Base-by-base conservation (phyloP, 768 basidiomycete genomes). In the Rhodosporidiobolus sp. region DNA sequence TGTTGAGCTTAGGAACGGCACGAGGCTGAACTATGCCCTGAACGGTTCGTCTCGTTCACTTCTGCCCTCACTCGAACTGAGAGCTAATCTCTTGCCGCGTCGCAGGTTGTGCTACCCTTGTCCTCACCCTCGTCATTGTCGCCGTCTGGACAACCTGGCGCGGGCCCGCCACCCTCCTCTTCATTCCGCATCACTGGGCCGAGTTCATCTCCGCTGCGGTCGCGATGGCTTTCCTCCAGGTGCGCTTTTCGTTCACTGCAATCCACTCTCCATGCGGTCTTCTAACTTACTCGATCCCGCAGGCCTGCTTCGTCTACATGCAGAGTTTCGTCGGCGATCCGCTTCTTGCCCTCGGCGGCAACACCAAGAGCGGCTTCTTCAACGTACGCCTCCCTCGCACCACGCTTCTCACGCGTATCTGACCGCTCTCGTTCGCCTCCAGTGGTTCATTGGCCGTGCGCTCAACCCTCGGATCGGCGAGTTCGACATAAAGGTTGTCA, bases 361-460 rank as follows among this genome's bases (percentile, higher is more conserved):
- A 98, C 84, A 86, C 87, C 30, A 90, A 91, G 17, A 91, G 90
- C 79, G 81, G 84, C 67, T 86, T 96, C 73, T 98, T 97, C 80
- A 94, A 99, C 80, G 94, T 95, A 75, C 32, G 30, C 35, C 17
- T 34, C 67, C 24, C 24, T 35, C 43, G 28, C 38, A 60, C 26
- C 14, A 35, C 48, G 49, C 26, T 62, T 63, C 30, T 59, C 30
- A 62, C 50, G 53, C 35, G 14, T n/a, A 48, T 48, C 60, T 57
- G 58, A 30, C 20, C 43, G 34, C 16, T 3, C 43, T 56, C 73
- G 22, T 45, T 43, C 62, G 45, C n/a, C n/a, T n/a, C n/a, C 72
- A 94, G 91, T 94, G 90, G 83, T 95, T 86, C 83, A 94, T 95
- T 72, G 93, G 94, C n/a, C 90, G 94, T 61, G 90, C 92, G 78